These are phyloP conservation scores for Aspergillus sp. DNA, from an alignment of 2,329 filamentous ascomycete species.

Conservation along the genomic window DNA sequence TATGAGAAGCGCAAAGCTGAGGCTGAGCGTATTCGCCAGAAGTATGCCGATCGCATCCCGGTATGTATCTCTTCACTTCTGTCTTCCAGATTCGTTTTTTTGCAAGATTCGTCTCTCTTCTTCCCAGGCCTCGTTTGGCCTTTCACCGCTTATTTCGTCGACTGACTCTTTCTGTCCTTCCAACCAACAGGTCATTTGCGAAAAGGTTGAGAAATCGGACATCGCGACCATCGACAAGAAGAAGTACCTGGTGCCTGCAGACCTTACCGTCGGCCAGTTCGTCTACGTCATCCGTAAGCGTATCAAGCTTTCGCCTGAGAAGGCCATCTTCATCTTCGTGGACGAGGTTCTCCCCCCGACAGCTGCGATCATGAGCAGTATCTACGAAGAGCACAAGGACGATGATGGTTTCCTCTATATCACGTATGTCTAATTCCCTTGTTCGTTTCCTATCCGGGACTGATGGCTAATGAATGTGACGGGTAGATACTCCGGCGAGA, in stretches of 20 bases:
- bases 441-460: background rate
- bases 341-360: constrained; percentile 96
- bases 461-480: constrained; percentile 16
- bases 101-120: background rate
- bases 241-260: constrained; percentile 96
- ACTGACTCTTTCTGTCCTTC: constrained; percentile 15
- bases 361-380: constrained; percentile 96
- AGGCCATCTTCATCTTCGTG: constrained; percentile 99
- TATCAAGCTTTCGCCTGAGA: constrained; percentile 98
- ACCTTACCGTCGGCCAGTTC: constrained; percentile 97
- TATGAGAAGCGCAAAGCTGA: constrained; percentile 99
- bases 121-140: background rate
- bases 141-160: constrained; percentile 26
- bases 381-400: constrained; percentile 98
- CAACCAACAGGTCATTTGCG: constrained; percentile 77
- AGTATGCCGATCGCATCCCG: constrained; percentile 96
- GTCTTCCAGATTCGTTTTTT: background rate
- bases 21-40: constrained; percentile 97
- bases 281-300: constrained; percentile 99
- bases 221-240: constrained; percentile 99
- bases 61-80: constrained; percentile 50
- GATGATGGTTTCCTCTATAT: constrained; percentile 92
- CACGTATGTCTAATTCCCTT: constrained; percentile 52
- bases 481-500: constrained; percentile 84
- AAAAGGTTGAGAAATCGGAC: constrained; percentile 98